These are phyloP conservation scores for Fusarium nisikadoi DNA, from an alignment of 2,329 filamentous ascomycete species.

Conservation along the genomic window DNA sequence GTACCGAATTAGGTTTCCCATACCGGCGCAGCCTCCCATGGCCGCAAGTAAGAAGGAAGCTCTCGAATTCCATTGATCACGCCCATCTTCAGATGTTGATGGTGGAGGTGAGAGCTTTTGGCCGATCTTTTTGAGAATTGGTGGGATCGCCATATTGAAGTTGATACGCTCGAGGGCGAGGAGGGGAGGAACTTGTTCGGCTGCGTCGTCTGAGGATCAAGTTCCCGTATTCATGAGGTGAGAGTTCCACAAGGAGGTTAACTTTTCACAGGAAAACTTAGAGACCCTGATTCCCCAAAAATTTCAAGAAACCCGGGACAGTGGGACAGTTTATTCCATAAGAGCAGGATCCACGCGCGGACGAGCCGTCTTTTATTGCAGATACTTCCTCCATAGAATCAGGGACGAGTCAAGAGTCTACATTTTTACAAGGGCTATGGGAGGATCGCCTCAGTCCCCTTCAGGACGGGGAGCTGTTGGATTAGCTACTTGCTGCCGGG, in stretches of 20 bases:
- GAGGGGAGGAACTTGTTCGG: not conserved
- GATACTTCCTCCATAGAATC: not conserved
- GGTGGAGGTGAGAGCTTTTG: slow-evolving; percentile 51
- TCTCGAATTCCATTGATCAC: slow-evolving; percentile 66
- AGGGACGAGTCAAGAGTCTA: slow-evolving; percentile 16
- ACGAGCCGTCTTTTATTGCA: slow-evolving; percentile 30
- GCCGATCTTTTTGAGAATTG: slow-evolving; percentile 46
- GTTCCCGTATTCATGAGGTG: not conserved
- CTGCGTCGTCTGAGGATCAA: not conserved
- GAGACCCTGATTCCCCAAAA: not conserved
- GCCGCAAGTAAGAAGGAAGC: slow-evolving; percentile 66
- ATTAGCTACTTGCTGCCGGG: slow-evolving; percentile 10
- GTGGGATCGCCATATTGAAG: slow-evolving; percentile 31
- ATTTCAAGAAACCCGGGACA: not conserved
- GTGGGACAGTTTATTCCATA: not conserved
- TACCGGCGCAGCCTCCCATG: slow-evolving; percentile 68
- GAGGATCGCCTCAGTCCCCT: not conserved
- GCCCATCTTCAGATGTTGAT: slow-evolving; percentile 52
- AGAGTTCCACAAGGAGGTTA: not conserved
- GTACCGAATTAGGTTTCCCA: slow-evolving; percentile 68
- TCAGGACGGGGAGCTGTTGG: not conserved
- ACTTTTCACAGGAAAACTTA: not conserved
- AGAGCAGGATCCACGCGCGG: not conserved
- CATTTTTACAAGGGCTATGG: not conserved
- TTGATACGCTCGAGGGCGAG: not conserved